Evolutionary conservation across 208 protist genomes (phyloP), one percentile per base, ranked within the genome.

Genomic region (Strigomonas culicis): DNA sequence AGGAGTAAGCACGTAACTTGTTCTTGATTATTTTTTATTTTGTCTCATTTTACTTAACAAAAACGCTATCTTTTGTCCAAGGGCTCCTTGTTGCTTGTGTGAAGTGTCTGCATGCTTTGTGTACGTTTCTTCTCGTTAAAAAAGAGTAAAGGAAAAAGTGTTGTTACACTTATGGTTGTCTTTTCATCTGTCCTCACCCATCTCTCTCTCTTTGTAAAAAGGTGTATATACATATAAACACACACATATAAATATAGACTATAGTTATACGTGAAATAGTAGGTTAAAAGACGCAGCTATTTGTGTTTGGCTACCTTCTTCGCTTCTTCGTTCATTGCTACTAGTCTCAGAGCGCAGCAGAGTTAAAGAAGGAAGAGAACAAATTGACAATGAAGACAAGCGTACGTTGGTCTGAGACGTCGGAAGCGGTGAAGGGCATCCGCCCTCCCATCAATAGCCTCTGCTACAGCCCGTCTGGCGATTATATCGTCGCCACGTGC

Each of bases 401-500:
- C 30, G 77, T 90, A 4, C 77, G 82, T 25, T 95, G 90, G 86
- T 77, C 81, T 7, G 83, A 90, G 36, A 79, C 59, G 28, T 72
- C 83, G 0, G 72, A 79, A 11, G 62, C 55, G 24, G 75, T 74
- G 2, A 69, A 86, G 27, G 85, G 76, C 30, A 57, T 78, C 11
- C 77, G 75, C 2, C 80, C 90, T 4, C 80, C 84, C 19, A 80
- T 97, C 56, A 86, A 95, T 67, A 89, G 88, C 61, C 28, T 98
- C 22, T 84, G 75, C 55, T 98, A 93, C 68, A 88, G 84, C 51
- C 95, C 94, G 6, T 90, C 87, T 36, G 97, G 96, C 4, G 79
- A 90, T 39, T 92, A 89, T 50, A 71, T 99, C 15, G 70, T 98
- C 2, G 93, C 86, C 0, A 86, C 91, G 11, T 96, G 78, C 62